Evolutionary conservation across 2,329 filamentous ascomycete species (phyloP), one percentile per base, ranked within the genome.

Genomic region (Raffaelea arxii): DNA sequence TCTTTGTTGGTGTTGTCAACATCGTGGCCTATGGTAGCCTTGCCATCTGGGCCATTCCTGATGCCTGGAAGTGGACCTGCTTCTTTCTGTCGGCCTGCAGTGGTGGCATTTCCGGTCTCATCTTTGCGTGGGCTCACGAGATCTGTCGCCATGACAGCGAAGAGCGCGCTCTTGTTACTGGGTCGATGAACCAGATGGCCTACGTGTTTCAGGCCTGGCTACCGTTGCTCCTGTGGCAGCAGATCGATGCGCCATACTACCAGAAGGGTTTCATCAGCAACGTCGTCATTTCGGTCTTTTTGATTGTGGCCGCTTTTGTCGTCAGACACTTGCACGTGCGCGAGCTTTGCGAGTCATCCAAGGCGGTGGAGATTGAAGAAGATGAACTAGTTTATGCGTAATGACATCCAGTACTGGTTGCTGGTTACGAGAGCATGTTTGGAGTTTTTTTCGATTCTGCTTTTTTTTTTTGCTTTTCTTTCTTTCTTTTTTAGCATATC

Each of bases 171-270:
- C 49, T 86, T 4, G 78, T 85, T 1, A 72, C 81, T 1, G 81
- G 70, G 0, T 64, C 69, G 16, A 85, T 85, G 78, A 86, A 85
- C 49, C 74, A 82, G 56, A 73, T 85, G 65, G 80, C 80, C 0
- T 84, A 84, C 49, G 78, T 84, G 10, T 62, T 86, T 38, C 80
- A 85, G 56, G 78, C 80, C 0, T 86, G 81, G 81, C 58, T 86
- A 37, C 82, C 82, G 6, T 67, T 82, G 25, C 57, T 83, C 9
- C 70, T 83, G 10, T 84, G 80, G 80, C 74, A 79, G 61, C 76
- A 80, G 56, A 67, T 79, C 0, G 77, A 83, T 47, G 75, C 72
- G 1, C 80, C 80, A 0, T 52, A 64, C 38, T 84, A 83, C 47
- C 65, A 62, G 1, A 82, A 82, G 54, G 80, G 80, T 0, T 82